Evolutionary conservation across 139 green algal species (phyloP).

Genomic region (Spirogloea muscicola): DNA sequence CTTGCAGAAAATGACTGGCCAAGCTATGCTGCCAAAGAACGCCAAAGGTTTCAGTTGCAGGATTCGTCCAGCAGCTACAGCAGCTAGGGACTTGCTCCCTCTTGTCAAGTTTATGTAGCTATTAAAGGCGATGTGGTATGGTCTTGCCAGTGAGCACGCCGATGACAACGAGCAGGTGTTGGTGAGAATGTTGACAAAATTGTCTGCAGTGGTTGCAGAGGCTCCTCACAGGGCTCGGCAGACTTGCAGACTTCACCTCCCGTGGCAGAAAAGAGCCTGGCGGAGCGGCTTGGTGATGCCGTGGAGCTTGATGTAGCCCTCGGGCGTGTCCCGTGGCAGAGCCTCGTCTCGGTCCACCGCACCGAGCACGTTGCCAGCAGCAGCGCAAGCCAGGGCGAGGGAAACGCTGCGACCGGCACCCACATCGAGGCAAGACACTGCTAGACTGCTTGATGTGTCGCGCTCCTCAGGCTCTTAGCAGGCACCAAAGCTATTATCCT

Average conservation of each 20-base stretch:
- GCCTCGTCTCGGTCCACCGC: slow-evolving; percentile 13
- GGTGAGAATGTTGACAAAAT: not conserved
- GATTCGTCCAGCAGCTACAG: too few relatives aligned
- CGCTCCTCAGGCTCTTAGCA: too few relatives aligned
- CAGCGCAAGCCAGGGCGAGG: too few relatives aligned
- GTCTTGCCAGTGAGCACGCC: not conserved
- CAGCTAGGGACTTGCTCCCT: too few relatives aligned
- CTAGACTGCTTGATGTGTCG: not conserved
- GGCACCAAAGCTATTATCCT: too few relatives aligned
- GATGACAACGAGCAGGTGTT: not conserved
- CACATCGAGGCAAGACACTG: not conserved
- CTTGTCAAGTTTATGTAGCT: slow-evolving; percentile 3
- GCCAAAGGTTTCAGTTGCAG: too few relatives aligned
- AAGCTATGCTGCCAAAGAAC: too few relatives aligned
- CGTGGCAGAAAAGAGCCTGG: not conserved
- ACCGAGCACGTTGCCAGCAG: too few relatives aligned
- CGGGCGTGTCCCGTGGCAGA: not conserved
- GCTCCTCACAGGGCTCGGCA: not conserved
- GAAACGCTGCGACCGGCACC: too few relatives aligned
- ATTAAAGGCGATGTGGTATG: not conserved
- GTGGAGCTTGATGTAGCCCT: slow-evolving; percentile 10
- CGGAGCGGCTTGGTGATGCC: slow-evolving; percentile 6
- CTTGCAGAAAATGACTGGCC: too few relatives aligned
- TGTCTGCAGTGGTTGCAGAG: not conserved
- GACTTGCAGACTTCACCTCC: not conserved